A percentile compares a stretch with the other conserved stretches of the same genome.
These are phyloP conservation scores for Aaosphaeria arxii DNA, from an alignment of 2,329 filamentous ascomycete species.

Conservation along the genomic window DNA sequence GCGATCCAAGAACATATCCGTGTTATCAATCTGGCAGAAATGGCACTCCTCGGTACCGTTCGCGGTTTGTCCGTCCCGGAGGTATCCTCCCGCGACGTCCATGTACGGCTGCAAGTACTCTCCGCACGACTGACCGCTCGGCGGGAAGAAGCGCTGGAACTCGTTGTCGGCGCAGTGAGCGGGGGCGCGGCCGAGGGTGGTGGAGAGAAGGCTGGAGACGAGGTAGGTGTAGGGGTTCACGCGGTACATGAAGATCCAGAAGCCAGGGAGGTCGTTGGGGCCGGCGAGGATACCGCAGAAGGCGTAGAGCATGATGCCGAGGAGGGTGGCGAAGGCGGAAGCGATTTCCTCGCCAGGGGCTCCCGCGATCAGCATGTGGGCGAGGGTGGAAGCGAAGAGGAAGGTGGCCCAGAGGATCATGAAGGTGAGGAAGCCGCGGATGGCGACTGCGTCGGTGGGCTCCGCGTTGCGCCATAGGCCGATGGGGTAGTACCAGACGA, in stretches of 20 bases:
- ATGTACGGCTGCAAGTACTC: constrained; percentile 48
- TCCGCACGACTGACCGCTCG: constrained; percentile 36
- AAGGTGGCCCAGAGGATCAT: constrained; percentile 4
- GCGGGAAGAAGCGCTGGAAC: constrained; percentile 37
- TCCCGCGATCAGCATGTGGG: constrained; percentile 6
- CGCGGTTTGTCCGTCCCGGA: constrained; percentile 35
- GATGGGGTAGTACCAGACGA: constrained; percentile 60
- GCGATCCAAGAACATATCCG: constrained; percentile 32
- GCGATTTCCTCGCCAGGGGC: constrained; percentile 1
- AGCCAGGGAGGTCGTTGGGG: constrained; percentile 3
- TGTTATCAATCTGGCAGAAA: constrained; percentile 35
- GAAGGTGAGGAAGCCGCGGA: constrained; percentile 60
- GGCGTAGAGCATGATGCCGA: constrained; percentile 6
- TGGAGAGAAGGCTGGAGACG: constrained; percentile 30
- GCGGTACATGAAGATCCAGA: constrained; percentile 12
- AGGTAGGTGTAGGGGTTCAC: constrained; percentile 7
- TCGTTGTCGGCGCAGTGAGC: constrained; percentile 50
- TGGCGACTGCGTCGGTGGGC: constrained; percentile 49
- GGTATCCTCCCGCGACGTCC: constrained; percentile 34
- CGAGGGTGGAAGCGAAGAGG: constrained; percentile 3
- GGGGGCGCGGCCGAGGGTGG: constrained; percentile 42
- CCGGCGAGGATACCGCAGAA: constrained; percentile 8
- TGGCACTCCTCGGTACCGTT: constrained; percentile 21
- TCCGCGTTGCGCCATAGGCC: constrained; percentile 67
- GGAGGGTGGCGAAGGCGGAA: constrained; percentile 1